Evolutionary conservation across 176 grass and related monocot species (phyloP).

Genomic region (Guadua angustifolia): DNA sequence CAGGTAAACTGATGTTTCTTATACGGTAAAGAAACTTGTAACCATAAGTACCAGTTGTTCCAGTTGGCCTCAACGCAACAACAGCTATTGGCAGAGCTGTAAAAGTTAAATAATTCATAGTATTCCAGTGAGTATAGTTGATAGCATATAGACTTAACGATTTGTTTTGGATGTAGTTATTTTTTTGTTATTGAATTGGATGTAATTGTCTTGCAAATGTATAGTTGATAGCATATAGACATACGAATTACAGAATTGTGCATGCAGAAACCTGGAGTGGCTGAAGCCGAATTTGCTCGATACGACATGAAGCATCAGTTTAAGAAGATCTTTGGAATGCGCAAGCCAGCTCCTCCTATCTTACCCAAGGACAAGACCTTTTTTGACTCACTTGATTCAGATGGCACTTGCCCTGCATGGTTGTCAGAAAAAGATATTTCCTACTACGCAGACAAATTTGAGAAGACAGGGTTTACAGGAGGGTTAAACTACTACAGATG

Average conservation of each 20-base stretch:
- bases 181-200: neutral
- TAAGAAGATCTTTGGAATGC: slow-evolving; percentile 67
- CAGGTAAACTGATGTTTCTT: neutral
- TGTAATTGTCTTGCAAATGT: slow-evolving; percentile 10
- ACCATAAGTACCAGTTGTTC: neutral
- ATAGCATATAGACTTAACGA: neutral
- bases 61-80: neutral
- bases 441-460: slow-evolving; percentile 75
- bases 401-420: slow-evolving; percentile 70
- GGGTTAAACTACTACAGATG: slow-evolving; percentile 92
- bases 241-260: slow-evolving; percentile 20
- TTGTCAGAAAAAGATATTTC: slow-evolving; percentile 80
- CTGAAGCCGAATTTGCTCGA: slow-evolving; percentile 73
- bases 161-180: neutral
- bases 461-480: slow-evolving; percentile 83
- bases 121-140: neutral
- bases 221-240: neutral
- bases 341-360: slow-evolving; percentile 63
- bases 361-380: slow-evolving; percentile 75
- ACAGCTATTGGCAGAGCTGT: neutral
- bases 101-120: neutral
- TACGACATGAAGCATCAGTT: slow-evolving; percentile 44
- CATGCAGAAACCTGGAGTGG: slow-evolving; percentile 69
- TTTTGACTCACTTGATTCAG: slow-evolving; percentile 63
- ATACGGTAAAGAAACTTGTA: neutral